A percentile compares a stretch with the other conserved stretches of the same genome.
Evolutionary conservation across 2,329 filamentous ascomycete species (phyloP).

Genomic region (Xylariaceae sp.): DNA sequence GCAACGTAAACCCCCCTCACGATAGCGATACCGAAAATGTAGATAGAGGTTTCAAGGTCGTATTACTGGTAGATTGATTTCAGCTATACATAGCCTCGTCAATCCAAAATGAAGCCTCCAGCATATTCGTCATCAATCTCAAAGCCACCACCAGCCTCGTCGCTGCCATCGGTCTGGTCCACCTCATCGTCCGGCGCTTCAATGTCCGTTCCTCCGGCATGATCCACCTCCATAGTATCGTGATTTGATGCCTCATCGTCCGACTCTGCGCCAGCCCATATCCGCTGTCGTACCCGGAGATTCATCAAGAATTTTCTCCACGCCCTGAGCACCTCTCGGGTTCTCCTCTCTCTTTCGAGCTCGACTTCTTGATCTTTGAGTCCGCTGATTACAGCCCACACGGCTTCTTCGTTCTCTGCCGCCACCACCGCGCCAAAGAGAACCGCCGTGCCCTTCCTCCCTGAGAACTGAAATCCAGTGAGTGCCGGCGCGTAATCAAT

Average conservation of each 20-base stretch:
- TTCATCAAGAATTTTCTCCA: constrained; percentile 82
- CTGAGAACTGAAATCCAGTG: constrained; percentile 87
- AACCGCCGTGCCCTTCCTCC: constrained; percentile 84
- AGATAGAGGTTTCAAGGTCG: not conserved
- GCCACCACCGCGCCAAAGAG: constrained; percentile 80
- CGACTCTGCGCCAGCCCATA: constrained; percentile 64
- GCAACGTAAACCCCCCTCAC: too few relatives aligned
- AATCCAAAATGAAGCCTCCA: constrained; percentile 52
- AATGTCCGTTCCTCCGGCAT: constrained; percentile 4
- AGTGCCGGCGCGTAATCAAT: constrained; percentile 90
- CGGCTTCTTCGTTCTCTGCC: constrained; percentile 71
- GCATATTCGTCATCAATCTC: constrained; percentile 44
- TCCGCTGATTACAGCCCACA: constrained; percentile 71
- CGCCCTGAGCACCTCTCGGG: constrained; percentile 65
- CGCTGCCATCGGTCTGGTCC: constrained; percentile 37
- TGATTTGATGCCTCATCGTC: constrained; percentile 53
- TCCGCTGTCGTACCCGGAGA: constrained; percentile 75
- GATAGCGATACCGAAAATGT: constrained; percentile 6
- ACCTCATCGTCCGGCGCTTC: constrained; percentile 40
- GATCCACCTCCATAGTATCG: constrained; percentile 44
- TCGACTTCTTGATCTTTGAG: constrained; percentile 70
- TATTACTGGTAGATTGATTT: not conserved
- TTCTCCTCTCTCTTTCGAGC: constrained; percentile 66
- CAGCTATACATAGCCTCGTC: constrained; percentile 22
- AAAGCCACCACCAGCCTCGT: constrained; percentile 51